Conservation (phyloP, 2,329 filamentous ascomycete species). For the Dactylellina drechsleri region DNA sequence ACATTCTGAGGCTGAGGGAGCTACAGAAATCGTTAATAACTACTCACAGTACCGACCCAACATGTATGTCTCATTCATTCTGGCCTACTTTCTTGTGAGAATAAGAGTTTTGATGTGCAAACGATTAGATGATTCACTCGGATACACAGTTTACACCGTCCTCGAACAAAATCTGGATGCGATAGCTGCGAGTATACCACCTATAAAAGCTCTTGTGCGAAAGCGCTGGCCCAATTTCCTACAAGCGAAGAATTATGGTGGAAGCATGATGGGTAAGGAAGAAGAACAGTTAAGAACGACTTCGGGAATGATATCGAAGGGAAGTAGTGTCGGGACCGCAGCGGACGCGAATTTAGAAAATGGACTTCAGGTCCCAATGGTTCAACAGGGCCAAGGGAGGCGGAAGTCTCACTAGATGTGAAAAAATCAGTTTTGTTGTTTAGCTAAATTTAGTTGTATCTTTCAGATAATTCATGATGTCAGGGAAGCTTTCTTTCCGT, state of each 20-base stretch:
- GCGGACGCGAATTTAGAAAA: constrained; percentile 19
- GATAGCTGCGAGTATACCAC: constrained; percentile 43
- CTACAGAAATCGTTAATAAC: constrained; percentile 19
- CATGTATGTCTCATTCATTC: constrained; percentile 25
- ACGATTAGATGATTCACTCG: constrained; percentile 23
- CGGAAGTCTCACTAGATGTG: no score
- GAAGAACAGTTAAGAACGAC: constrained; percentile 36
- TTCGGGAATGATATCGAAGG: constrained; percentile 26
- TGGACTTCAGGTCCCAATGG: neutral
- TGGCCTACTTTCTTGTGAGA: no score
- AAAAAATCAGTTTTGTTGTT: no score
- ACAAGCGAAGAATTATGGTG: neutral
- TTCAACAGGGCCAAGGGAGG: no score
- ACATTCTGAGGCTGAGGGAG: constrained; percentile 34
- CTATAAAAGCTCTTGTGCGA: constrained; percentile 40
- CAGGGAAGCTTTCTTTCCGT: no score
- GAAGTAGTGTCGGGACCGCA: constrained; percentile 17
- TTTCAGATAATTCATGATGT: no score
- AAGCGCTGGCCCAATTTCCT: constrained; percentile 31
- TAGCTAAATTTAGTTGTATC: no score
- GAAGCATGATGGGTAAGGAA: constrained; percentile 25
- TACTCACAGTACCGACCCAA: constrained; percentile 22
- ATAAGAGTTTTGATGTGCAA: neutral
- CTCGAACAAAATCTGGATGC: constrained; percentile 42
- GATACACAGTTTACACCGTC: constrained; percentile 23